phyloP scores from a whole-genome alignment of 1,284 basidiomycete genomes.

The Marasmius tenuissimus region DNA sequence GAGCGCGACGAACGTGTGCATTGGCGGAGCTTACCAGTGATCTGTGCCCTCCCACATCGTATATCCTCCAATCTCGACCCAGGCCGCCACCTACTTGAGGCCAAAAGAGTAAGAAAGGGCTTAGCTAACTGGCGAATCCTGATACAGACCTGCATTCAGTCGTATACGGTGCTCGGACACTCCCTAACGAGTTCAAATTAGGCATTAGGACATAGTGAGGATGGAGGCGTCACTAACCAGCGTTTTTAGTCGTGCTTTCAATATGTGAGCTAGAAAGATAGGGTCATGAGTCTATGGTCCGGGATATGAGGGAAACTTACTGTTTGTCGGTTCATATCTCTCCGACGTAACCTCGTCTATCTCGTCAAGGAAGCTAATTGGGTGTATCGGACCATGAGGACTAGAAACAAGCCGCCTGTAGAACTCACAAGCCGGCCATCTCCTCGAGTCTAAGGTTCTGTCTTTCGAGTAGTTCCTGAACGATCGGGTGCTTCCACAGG shows the following conservation, averaged over 20 bases:
- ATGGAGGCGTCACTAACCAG: slow-evolving; percentile 48
- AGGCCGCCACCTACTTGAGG: slow-evolving; percentile 8
- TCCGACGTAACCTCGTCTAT: slow-evolving; percentile 75
- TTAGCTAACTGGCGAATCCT: not conserved
- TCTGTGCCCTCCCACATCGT: slow-evolving; percentile 60
- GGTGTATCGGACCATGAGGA: slow-evolving; percentile 1
- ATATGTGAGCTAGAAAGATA: slow-evolving; percentile 70
- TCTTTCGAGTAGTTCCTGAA: slow-evolving; percentile 44
- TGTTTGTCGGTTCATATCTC: slow-evolving; percentile 83
- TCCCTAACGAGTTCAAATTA: slow-evolving; percentile 24
- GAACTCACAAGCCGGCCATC: slow-evolving; percentile 61
- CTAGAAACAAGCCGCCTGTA: not conserved
- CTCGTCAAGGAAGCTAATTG: slow-evolving; percentile 50
- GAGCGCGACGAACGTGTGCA: not conserved
- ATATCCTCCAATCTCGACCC: slow-evolving; percentile 36
- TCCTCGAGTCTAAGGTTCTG: slow-evolving; percentile 56
- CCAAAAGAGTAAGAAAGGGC: not conserved
- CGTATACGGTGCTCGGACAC: slow-evolving; percentile 53
- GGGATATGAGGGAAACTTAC: slow-evolving; percentile 25
- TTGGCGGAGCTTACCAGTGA: slow-evolving; percentile 42
- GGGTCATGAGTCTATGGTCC: not conserved
- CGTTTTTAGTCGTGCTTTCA: slow-evolving; percentile 91
- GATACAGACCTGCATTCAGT: slow-evolving; percentile 34
- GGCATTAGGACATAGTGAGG: not conserved
- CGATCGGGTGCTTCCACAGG: slow-evolving; percentile 51